phyloP scores from a whole-genome alignment of 306 rosid species.

The Trifolium fragiferum region DNA sequence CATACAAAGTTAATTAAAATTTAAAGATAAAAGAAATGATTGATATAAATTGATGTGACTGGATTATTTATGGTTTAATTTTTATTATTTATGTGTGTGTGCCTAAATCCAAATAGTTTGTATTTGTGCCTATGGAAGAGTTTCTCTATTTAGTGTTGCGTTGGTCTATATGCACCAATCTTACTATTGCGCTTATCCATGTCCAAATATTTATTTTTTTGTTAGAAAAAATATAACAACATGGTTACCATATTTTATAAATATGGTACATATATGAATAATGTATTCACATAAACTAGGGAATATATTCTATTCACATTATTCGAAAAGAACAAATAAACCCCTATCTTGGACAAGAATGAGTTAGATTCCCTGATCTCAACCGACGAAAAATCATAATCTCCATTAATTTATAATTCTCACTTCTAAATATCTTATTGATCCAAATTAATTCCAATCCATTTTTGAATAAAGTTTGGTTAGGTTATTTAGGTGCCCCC shows the following conservation, averaged over 20 bases:
- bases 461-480: background rate
- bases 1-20: too few relatives aligned
- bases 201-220: conserved; percentile 5
- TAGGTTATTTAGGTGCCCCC: background rate
- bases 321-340: conserved; percentile 30
- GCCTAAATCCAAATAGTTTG: too few relatives aligned
- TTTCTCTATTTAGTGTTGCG: too few relatives aligned
- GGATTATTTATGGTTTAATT: too few relatives aligned
- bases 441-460: conserved; percentile 34
- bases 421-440: background rate
- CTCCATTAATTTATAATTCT: conserved; percentile 12
- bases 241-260: too few relatives aligned
- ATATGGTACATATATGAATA: conserved; percentile 8
- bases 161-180: background rate
- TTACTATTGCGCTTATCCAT: background rate
- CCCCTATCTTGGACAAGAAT: conserved; percentile 8
- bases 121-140: too few relatives aligned
- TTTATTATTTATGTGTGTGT: too few relatives aligned
- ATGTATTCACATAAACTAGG: background rate
- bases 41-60: too few relatives aligned
- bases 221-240: conserved; percentile 5
- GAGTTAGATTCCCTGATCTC: conserved; percentile 33
- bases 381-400: conserved; percentile 36
- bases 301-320: conserved; percentile 43
- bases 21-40: too few relatives aligned